phyloP scores from a whole-genome alignment of 2,329 filamentous ascomycete genomes.

The Pseudogymnoascus sp. region DNA sequence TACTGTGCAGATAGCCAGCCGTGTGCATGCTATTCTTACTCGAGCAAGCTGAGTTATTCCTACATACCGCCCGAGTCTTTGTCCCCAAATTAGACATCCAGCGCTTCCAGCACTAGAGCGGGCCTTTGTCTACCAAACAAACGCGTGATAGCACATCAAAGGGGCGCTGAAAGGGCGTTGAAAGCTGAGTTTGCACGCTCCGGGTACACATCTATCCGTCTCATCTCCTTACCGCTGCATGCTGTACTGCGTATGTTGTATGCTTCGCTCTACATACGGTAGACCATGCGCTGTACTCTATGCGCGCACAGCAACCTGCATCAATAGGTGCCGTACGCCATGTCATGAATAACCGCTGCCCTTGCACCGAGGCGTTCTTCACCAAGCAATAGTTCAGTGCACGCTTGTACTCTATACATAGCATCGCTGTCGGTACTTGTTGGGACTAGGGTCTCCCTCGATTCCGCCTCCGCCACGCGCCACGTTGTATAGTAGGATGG shows the following conservation, averaged over 20 bases:
- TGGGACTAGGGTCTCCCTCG: neutral
- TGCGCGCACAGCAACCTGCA: neutral
- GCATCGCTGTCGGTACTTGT: neutral
- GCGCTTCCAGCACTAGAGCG: neutral
- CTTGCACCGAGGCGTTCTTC: neutral
- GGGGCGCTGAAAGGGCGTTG: neutral
- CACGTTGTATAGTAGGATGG: neutral
- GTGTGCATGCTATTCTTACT: neutral
- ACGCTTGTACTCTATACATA: neutral
- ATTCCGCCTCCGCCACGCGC: neutral
- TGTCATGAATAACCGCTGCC: neutral
- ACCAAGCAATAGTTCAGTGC: neutral
- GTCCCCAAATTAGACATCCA: neutral
- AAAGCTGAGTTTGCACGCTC: neutral
- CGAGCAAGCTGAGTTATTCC: neutral
- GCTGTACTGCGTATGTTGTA: too few species aligned
- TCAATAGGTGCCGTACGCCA: neutral
- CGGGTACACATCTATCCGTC: neutral
- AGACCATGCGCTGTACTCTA: neutral
- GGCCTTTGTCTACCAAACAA: neutral
- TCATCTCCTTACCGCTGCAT: neutral
- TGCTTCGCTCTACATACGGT: neutral
- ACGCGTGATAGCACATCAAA: neutral
- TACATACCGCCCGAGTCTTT: neutral
- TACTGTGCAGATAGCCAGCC: neutral